A percentile compares a stretch with the other conserved stretches of the same genome.
Conservation (phyloP, 441 rosid species). For the Rhodomyrtus psidioides region DNA sequence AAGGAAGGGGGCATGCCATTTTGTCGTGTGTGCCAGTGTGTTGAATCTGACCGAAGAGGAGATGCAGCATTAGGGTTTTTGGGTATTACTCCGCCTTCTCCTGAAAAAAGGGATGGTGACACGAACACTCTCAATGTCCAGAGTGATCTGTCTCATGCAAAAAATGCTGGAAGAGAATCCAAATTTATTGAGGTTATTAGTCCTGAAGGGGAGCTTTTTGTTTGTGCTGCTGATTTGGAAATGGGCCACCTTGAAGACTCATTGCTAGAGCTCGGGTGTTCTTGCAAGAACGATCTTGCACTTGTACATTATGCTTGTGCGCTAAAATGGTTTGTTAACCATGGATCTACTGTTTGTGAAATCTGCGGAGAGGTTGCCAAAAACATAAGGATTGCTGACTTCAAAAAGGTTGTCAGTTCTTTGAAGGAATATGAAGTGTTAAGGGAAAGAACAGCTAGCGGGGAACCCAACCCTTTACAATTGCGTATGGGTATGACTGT, state of each 20-base stretch:
- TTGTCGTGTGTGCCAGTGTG: conserved; percentile 95
- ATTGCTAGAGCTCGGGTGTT: conserved; percentile 79
- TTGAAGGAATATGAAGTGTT: conserved; percentile 72
- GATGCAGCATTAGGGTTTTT: conserved; percentile 74
- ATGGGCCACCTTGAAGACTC: conserved; percentile 51
- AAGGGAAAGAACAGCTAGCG: conserved; percentile 75
- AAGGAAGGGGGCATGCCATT: conserved; percentile 59
- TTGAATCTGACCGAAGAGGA: conserved; percentile 82
- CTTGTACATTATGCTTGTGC: conserved; percentile 90
- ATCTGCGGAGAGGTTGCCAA: conserved; percentile 63
- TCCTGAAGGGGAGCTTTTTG: conserved; percentile 82
- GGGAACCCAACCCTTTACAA: conserved; percentile 68
- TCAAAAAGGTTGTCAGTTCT: conserved; percentile 48
- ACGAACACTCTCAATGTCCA: conserved; percentile 20
- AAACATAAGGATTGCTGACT: conserved; percentile 50
- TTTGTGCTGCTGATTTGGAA: conserved; percentile 64
- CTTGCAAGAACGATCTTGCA: conserved; percentile 84
- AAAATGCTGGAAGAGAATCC: conserved; percentile 26
- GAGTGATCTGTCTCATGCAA: conserved; percentile 13
- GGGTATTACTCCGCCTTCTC: conserved; percentile 51
- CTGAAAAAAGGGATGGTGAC: conserved; percentile 28
- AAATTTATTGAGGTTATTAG: conserved; percentile 63
- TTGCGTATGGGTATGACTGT: conserved; percentile 33
- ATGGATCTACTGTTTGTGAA: conserved; percentile 86
- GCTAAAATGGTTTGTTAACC: conserved; percentile 92